Evolutionary conservation across 768 basidiomycete genomes (phyloP).

Genomic region (Melanogaster broomeanus): DNA sequence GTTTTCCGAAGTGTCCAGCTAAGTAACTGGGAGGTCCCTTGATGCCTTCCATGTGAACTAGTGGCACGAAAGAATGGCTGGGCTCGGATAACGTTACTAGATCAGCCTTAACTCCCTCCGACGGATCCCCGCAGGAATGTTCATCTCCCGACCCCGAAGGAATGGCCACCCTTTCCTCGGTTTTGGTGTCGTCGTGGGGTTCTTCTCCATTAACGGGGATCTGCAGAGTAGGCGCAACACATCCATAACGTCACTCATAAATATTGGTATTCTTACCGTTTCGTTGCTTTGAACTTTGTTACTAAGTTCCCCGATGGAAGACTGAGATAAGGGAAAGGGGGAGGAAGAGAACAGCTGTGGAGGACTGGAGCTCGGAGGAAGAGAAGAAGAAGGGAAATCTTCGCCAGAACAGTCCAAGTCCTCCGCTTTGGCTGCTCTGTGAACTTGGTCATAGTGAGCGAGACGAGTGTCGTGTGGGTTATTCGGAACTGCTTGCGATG

Average conservation of each 20-base stretch:
- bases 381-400: constrained; percentile 17
- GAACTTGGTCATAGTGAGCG: neutral
- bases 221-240: neutral
- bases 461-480: neutral
- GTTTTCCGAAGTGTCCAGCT: neutral
- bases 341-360: constrained; percentile 44
- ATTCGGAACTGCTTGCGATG: neutral
- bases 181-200: neutral
- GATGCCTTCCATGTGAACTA: too few relatives aligned
- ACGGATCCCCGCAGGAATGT: neutral
- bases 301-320: constrained; percentile 15
- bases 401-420: constrained; percentile 6
- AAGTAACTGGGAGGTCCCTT: neutral
- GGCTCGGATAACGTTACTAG: too few relatives aligned
- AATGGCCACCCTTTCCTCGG: neutral
- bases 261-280: constrained; percentile 16
- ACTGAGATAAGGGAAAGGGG: constrained; percentile 37
- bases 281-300: constrained; percentile 6
- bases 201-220: neutral
- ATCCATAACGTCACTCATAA: neutral
- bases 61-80: too few relatives aligned
- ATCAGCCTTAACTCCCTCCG: neutral
- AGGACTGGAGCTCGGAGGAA: constrained; percentile 51
- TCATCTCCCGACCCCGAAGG: neutral
- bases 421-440: constrained; percentile 1